These are phyloP conservation scores for Puccinellia tenuiflora DNA, from an alignment of 176 grass and related monocot genomes.

Conservation along the genomic window DNA sequence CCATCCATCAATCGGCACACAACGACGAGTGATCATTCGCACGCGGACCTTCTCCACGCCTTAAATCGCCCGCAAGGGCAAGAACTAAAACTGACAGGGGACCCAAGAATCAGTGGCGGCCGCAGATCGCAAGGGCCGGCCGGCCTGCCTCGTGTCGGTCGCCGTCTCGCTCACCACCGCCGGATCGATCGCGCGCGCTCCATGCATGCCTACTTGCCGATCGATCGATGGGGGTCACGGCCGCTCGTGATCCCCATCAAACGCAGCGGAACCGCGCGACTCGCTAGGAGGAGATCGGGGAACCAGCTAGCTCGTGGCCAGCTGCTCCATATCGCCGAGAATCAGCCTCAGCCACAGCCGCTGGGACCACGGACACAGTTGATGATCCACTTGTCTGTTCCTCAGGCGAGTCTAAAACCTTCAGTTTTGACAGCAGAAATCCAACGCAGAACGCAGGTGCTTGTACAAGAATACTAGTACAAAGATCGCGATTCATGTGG, in stretches of 20 bases:
- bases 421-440: too few relatives aligned
- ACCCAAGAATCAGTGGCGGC: background rate
- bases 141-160: background rate
- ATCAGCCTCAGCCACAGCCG: background rate
- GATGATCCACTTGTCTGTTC: background rate
- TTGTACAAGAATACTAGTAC: too few relatives aligned
- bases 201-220: background rate
- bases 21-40: background rate
- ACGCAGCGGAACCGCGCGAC: conserved; percentile 32
- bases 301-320: background rate
- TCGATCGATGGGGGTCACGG: too few relatives aligned
- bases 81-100: background rate
- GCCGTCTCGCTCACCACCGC: conserved; percentile 13
- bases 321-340: background rate
- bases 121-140: background rate
- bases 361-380: background rate
- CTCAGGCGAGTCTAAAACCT: background rate
- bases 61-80: background rate
- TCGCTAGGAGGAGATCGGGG: background rate
- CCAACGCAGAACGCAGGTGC: too few relatives aligned
- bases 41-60: background rate
- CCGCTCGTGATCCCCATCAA: background rate
- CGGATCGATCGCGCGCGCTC: background rate
- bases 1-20: background rate
- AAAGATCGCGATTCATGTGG: too few relatives aligned